phyloP scores from a whole-genome alignment of 176 grass and related monocot genomes.

The Zea mays region Zm-B73-REFERENCE-NAM-5.0 NC_050096.1:62370501-62371000 shows the following conservation, averaged over 20 bases:
- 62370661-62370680: slow-evolving; percentile 20
- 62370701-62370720: slow-evolving; percentile 32
- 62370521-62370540: slow-evolving; percentile 34
- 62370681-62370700: slow-evolving; percentile 42
- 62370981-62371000: slow-evolving; percentile 31
- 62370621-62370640: slow-evolving; percentile 33
- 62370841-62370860: slow-evolving; percentile 66
- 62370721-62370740: slow-evolving; percentile 46
- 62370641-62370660: slow-evolving; percentile 38
- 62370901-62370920: slow-evolving; percentile 33
- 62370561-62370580: slow-evolving; percentile 30
- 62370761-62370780: slow-evolving; percentile 97
- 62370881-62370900: slow-evolving; percentile 36
- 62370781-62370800: slow-evolving; percentile 99
- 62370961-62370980: background rate
- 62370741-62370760: slow-evolving; percentile 84
- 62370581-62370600: slow-evolving; percentile 26
- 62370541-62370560: slow-evolving; percentile 27
- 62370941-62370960: slow-evolving; percentile 38
- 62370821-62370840: slow-evolving; percentile 53
- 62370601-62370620: slow-evolving; percentile 29
- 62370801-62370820: slow-evolving; percentile 96
- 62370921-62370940: slow-evolving; percentile 20
- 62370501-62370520: slow-evolving; percentile 42
- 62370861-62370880: slow-evolving; percentile 33